phyloP scores from a whole-genome alignment of 257 asterid species.

The Pogostemon cablin region DNA sequence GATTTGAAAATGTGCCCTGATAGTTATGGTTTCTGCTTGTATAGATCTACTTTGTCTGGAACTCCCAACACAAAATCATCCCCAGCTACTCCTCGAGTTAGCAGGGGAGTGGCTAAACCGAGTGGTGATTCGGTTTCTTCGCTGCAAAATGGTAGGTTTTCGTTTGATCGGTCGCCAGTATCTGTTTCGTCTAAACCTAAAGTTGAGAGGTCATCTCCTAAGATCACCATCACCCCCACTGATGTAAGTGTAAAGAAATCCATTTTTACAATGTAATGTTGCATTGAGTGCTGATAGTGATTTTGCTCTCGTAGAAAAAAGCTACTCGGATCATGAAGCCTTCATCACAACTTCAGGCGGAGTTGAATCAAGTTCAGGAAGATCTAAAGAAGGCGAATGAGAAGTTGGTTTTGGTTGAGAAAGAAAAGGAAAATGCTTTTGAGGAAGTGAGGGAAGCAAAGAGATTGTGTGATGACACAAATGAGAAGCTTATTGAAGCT shows the following conservation, averaged over 20 bases:
- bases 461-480: constrained; percentile 67
- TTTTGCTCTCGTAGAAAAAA: constrained; percentile 48
- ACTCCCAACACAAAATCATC: constrained; percentile 62
- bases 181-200: constrained; percentile 58
- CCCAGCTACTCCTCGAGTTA: constrained; percentile 51
- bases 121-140: constrained; percentile 58
- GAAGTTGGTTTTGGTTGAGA: constrained; percentile 61
- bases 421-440: constrained; percentile 68
- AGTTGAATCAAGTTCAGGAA: constrained; percentile 57
- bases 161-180: constrained; percentile 54
- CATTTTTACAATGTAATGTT: constrained; percentile 2
- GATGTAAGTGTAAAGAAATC: constrained; percentile 54
- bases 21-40: constrained; percentile 21
- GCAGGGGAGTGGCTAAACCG: constrained; percentile 57
- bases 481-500: constrained; percentile 79
- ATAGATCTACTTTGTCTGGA: constrained; percentile 58
- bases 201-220: constrained; percentile 49
- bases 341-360: constrained; percentile 64
- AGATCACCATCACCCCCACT: constrained; percentile 46
- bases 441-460: constrained; percentile 70
- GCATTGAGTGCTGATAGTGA: constrained; percentile 25
- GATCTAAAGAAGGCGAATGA: constrained; percentile 82
- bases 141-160: constrained; percentile 46
- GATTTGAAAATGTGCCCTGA: constrained; percentile 21
- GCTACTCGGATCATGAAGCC: constrained; percentile 55